Conservation (phyloP, 495 filamentous ascomycete genomes). For the Penicillium dipodomyicola region DNA sequence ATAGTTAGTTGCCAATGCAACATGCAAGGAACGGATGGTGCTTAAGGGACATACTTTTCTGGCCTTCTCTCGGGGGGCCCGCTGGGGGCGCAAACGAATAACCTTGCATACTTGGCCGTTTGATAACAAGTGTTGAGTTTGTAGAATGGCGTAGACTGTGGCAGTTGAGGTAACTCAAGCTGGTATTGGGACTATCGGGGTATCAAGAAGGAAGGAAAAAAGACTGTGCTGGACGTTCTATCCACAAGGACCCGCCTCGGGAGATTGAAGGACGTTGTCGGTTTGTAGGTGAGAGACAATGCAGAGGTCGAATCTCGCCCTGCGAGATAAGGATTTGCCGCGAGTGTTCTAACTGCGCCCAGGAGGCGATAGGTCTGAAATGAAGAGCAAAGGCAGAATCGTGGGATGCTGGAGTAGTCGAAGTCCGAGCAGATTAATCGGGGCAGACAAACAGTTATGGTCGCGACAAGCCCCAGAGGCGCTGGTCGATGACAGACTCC, state of each 20-base stretch:
- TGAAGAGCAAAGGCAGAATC: not conserved
- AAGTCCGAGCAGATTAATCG: not conserved
- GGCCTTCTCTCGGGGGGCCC: constrained; percentile 44
- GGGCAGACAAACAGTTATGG: not conserved
- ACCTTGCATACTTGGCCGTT: constrained; percentile 35
- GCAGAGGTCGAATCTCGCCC: not conserved
- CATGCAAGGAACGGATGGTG: not conserved
- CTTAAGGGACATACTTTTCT: constrained; percentile 38
- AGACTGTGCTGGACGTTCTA: not conserved
- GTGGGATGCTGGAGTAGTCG: not conserved
- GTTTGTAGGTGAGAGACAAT: not conserved
- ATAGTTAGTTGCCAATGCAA: not conserved
- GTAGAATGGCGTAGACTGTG: not conserved
- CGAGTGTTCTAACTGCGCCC: not conserved
- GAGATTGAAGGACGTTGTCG: not conserved
- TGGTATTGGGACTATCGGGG: constrained; percentile 4
- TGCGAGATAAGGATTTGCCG: not conserved
- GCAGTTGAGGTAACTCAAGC: not conserved
- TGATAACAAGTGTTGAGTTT: not conserved
- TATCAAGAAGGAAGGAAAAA: not conserved
- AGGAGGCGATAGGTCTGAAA: not conserved
- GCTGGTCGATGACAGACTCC: not conserved
- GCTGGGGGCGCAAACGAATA: constrained; percentile 50
- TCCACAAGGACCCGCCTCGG: constrained; percentile 21
- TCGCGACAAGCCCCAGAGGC: not conserved